Conservation (phyloP, 371 early-diverging fungal species). For the Mucor sp. region DNA sequence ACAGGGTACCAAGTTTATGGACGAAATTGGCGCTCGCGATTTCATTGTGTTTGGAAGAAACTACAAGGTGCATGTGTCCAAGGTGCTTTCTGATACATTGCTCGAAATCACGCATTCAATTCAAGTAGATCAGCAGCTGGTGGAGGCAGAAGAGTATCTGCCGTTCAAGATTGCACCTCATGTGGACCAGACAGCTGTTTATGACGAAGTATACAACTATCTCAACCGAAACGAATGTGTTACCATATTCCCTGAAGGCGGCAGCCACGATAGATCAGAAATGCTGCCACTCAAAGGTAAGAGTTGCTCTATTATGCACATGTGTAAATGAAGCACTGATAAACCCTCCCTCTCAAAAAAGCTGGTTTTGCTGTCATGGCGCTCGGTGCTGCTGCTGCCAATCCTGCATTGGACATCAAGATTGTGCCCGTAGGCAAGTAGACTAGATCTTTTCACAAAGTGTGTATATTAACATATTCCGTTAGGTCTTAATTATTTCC, state of each 20-base stretch:
- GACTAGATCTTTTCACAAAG: neutral
- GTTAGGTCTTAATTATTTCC: conserved; percentile 90
- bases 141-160: neutral
- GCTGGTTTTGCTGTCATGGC: conserved; percentile 93
- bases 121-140: conserved; percentile 38
- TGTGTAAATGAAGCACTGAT: neutral
- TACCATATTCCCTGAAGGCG: conserved; percentile 98
- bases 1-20: conserved; percentile 68
- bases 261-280: conserved; percentile 94
- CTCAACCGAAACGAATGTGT: conserved; percentile 81
- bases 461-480: too few relatives aligned
- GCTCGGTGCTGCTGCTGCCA: conserved; percentile 82
- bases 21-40: conserved; percentile 65
- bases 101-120: conserved; percentile 54
- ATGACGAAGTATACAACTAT: conserved; percentile 76
- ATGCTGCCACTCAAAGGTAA: conserved; percentile 94
- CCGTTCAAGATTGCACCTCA: conserved; percentile 79
- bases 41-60: conserved; percentile 65
- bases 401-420: conserved; percentile 81
- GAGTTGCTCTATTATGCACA: neutral
- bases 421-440: conserved; percentile 84
- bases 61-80: conserved; percentile 70
- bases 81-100: conserved; percentile 83
- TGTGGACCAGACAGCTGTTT: conserved; percentile 88
- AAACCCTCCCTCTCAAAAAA: conserved; percentile 5